Percentiles rank a stretch among this genome's conserved stretches.
Evolutionary conservation across 805 yeast genomes (phyloP).

Genomic region (Yamadazyma ubonensis): DNA sequence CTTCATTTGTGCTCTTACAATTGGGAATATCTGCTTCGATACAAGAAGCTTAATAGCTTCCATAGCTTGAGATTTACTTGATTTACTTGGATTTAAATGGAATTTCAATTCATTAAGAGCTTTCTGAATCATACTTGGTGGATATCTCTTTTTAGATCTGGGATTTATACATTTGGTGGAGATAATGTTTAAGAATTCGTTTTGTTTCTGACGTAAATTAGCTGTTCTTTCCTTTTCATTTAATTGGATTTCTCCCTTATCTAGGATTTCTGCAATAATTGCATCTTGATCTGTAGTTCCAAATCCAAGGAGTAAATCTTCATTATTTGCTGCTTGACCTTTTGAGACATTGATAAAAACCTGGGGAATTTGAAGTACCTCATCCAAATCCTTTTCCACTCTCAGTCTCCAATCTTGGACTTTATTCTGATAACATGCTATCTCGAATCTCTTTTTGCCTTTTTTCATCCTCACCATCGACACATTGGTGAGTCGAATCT

Average conservation of each 20-base stretch:
- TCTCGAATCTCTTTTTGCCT: constrained; percentile 88
- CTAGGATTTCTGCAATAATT: constrained; percentile 77
- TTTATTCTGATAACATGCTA: constrained; percentile 95
- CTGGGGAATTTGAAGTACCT: constrained; percentile 93
- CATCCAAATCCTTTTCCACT: constrained; percentile 90
- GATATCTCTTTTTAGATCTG: constrained; percentile 81
- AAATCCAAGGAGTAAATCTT: constrained; percentile 72
- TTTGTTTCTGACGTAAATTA: constrained; percentile 67
- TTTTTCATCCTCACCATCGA: constrained; percentile 88
- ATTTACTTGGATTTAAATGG: constrained; percentile 68
- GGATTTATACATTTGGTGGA: constrained; percentile 94
- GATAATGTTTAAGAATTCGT: constrained; percentile 78
- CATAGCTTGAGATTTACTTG: constrained; percentile 84
- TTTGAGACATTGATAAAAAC: constrained; percentile 91
- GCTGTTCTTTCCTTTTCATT: constrained; percentile 90
- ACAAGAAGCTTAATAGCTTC: constrained; percentile 84
- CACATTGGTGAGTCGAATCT: constrained; percentile 89
- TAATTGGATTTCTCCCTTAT: constrained; percentile 90
- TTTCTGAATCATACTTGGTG: constrained; percentile 92
- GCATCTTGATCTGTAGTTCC: constrained; percentile 72
- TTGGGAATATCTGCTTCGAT: constrained; percentile 81
- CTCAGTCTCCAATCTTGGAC: constrained; percentile 92
- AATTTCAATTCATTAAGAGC: constrained; percentile 75
- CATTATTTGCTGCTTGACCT: constrained; percentile 88
- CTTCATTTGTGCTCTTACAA: constrained; percentile 93